Evolutionary conservation across 192 early-diverging fungal species (phyloP).

Genomic region (Cladochytrium replicatum): DNA sequence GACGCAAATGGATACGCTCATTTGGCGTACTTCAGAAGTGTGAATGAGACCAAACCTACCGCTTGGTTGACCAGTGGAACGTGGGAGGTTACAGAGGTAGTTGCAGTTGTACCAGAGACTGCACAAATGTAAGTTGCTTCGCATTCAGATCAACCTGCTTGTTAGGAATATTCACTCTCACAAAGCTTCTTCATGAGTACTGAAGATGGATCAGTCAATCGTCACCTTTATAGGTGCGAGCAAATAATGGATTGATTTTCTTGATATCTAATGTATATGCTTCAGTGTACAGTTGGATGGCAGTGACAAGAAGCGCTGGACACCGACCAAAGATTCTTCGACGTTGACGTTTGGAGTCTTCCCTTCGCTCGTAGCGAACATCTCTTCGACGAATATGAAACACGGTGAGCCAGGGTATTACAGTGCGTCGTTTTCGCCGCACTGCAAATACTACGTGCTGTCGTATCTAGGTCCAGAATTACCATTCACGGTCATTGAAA

Average conservation of each 20-base stretch:
- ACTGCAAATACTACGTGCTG: conserved; percentile 61
- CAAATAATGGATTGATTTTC: too few relatives aligned
- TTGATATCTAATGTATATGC: too few relatives aligned
- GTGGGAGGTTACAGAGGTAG: conserved; percentile 33
- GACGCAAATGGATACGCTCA: conserved; percentile 33
- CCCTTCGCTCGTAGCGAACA: not conserved
- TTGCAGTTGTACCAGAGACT: conserved; percentile 23
- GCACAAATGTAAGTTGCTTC: conserved; percentile 13
- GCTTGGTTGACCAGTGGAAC: conserved; percentile 35
- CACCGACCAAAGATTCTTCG: too few relatives aligned
- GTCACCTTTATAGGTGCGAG: conserved; percentile 39
- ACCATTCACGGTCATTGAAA: conserved; percentile 64
- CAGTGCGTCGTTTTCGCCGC: conserved; percentile 58
- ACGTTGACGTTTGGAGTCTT: too few relatives aligned
- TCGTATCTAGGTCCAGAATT: conserved; percentile 76
- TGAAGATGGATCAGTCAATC: conserved; percentile 33
- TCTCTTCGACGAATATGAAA: not conserved
- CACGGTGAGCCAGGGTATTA: conserved; percentile 50
- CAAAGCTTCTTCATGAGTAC: conserved; percentile 29
- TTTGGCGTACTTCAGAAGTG: conserved; percentile 27
- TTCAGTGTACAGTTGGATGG: too few relatives aligned
- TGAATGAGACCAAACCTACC: conserved; percentile 11
- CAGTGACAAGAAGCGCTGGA: too few relatives aligned
- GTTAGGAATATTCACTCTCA: not conserved
- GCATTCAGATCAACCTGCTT: not conserved